phyloP scores from a whole-genome alignment of 108 stramenopile species.

The Pseudonitzschia multistriata region DNA sequence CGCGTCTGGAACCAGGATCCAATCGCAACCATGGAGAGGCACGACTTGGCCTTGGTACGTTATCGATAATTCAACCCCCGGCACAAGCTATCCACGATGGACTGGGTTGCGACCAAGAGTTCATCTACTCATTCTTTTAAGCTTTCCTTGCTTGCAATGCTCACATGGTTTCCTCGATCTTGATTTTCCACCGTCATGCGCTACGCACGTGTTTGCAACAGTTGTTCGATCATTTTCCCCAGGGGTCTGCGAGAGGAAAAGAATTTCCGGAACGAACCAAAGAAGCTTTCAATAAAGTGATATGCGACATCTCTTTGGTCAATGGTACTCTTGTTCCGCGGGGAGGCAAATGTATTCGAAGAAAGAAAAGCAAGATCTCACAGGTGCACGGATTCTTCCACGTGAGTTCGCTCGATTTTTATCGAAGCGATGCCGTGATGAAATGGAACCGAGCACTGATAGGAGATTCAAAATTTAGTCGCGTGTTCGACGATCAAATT shows the following conservation, averaged over 20 bases:
- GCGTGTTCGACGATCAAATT: conserved; percentile 47
- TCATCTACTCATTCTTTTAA: neutral
- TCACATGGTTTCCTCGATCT: neutral
- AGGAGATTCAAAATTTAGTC: conserved; percentile 31
- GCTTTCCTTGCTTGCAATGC: no score
- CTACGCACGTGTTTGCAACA: neutral
- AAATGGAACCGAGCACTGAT: conserved; percentile 36
- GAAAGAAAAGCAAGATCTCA: conserved; percentile 12
- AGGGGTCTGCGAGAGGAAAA: conserved; percentile 6
- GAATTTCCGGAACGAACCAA: conserved; percentile 7
- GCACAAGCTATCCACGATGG: neutral
- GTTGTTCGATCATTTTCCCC: conserved; percentile 23
- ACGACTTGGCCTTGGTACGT: conserved; percentile 26
- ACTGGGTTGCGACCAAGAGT: neutral
- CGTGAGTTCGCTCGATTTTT: conserved; percentile 33
- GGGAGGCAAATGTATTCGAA: neutral
- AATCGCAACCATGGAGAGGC: conserved; percentile 23
- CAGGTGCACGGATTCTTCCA: conserved; percentile 49
- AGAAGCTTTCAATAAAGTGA: conserved; percentile 14
- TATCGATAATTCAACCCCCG: neutral
- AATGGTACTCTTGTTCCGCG: conserved; percentile 21
- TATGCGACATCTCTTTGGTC: conserved; percentile 15
- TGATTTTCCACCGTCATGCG: neutral
- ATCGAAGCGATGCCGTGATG: conserved; percentile 32
- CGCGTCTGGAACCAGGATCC: conserved; percentile 39